Conservation (phyloP, 2,329 filamentous ascomycete genomes). For the Botrytis deweyae region DNA sequence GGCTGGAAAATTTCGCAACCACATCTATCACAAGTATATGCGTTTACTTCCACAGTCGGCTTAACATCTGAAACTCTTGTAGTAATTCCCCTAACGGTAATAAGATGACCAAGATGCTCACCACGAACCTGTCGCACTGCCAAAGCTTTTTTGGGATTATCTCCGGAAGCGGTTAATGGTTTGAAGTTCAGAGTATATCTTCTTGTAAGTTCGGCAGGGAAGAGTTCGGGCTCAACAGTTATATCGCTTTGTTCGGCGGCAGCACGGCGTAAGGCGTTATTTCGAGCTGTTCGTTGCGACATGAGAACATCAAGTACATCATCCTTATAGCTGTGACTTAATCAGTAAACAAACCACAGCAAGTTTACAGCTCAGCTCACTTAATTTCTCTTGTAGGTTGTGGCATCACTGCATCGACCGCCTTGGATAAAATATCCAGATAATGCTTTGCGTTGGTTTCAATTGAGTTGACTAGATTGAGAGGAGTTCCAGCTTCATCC, state of each 20-base stretch:
- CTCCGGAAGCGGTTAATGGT: conserved; percentile 68
- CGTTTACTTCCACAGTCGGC: conserved; percentile 94
- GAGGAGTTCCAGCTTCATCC: conserved; percentile 53
- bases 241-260: conserved; percentile 62
- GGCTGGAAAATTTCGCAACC: conserved; percentile 98
- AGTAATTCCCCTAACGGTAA: conserved; percentile 90
- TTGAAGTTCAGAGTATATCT: conserved; percentile 97
- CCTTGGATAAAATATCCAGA: conserved; percentile 84
- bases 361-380: conserved; percentile 47
- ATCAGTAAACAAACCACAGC: conserved; percentile 4
- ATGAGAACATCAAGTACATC: conserved; percentile 97
- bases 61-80: conserved; percentile 98
- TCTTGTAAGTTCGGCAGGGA: conserved; percentile 87
- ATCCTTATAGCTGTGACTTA: conserved; percentile 74
- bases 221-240: conserved; percentile 69
- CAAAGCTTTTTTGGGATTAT: conserved; percentile 63
- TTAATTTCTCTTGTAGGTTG: conserved; percentile 73
- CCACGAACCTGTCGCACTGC: conserved; percentile 93
- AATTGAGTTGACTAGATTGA: conserved; percentile 78
- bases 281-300: conserved; percentile 83
- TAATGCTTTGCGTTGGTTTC: conserved; percentile 94
- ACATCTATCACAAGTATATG: conserved; percentile 95
- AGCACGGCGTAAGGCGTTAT: conserved; percentile 70
- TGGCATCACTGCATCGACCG: conserved; percentile 85
- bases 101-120: conserved; percentile 88